These are phyloP conservation scores for Allium cepa DNA, from an alignment of 106 monocot species.

Conservation along the genomic window DNA sequence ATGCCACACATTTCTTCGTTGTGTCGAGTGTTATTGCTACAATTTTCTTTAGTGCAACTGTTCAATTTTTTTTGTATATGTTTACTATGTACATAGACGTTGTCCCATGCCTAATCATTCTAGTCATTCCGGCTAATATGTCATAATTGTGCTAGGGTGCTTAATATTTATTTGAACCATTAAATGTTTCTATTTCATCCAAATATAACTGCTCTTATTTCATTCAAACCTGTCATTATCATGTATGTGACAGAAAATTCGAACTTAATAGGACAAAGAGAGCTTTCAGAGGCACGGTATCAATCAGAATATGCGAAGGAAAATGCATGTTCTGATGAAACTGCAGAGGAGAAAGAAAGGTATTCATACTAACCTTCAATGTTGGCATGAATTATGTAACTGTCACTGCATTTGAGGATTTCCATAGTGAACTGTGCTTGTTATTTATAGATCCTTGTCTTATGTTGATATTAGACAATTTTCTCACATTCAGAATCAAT, in stretches of 20 bases:
- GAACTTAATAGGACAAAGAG: neutral
- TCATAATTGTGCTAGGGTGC: too few species aligned
- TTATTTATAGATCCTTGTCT: neutral
- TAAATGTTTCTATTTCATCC: too few species aligned
- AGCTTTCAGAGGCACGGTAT: neutral
- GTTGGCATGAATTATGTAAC: neutral
- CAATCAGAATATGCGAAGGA: neutral
- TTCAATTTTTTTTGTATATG: too few species aligned
- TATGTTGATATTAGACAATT: neutral
- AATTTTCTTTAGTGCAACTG: too few species aligned
- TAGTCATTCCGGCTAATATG: too few species aligned
- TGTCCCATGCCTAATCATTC: too few species aligned
- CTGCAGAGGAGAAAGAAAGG: neutral
- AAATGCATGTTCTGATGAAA: neutral
- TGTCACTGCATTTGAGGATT: neutral
- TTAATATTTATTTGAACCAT: too few species aligned
- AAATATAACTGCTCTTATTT: too few species aligned
- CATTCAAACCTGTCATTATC: neutral
- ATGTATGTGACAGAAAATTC: slow-evolving; percentile 2
- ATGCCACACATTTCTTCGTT: too few species aligned
- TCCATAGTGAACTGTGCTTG: neutral
- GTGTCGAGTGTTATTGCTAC: too few species aligned
- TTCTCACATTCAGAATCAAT: slow-evolving; percentile 20
- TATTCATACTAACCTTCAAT: neutral
- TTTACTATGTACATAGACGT: too few species aligned